Evolutionary conservation across 768 basidiomycete genomes (phyloP).

Genomic region (Macrocybe gigantea): DNA sequence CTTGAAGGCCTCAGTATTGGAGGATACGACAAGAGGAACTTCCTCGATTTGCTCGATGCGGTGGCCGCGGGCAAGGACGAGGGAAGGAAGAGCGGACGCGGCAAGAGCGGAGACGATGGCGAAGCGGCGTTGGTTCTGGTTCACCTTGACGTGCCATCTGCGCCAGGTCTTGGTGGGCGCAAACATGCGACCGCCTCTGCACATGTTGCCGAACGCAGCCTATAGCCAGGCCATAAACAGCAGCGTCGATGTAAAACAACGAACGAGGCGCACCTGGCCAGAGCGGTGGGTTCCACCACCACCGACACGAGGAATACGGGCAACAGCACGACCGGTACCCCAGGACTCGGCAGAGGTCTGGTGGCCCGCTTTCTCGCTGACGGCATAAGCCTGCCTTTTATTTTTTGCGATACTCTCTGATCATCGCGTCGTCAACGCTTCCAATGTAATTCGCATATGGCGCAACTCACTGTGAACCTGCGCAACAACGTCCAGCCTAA

Average conservation of each 20-base stretch:
- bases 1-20: slow-evolving; percentile 75
- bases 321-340: slow-evolving; percentile 99
- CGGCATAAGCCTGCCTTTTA: slow-evolving; percentile 94
- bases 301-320: slow-evolving; percentile 99
- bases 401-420: slow-evolving; percentile 97
- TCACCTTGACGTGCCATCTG: slow-evolving; percentile 99
- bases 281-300: slow-evolving; percentile 98
- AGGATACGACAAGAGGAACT: slow-evolving; percentile 87
- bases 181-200: slow-evolving; percentile 99
- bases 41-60: slow-evolving; percentile 96
- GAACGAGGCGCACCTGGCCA: slow-evolving; percentile 65
- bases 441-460: neutral
- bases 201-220: slow-evolving; percentile 99
- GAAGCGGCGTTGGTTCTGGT: slow-evolving; percentile 98
- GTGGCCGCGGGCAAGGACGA: slow-evolving; percentile 98
- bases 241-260: neutral
- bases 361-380: slow-evolving; percentile 97
- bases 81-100: slow-evolving; percentile 94
- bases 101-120: slow-evolving; percentile 97
- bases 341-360: slow-evolving; percentile 99
- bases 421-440: neutral
- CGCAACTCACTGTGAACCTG: slow-evolving; percentile 93
- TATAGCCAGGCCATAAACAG: slow-evolving; percentile 17
- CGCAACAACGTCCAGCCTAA: slow-evolving; percentile 96
- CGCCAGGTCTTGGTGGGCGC: slow-evolving; percentile 99